These are phyloP conservation scores for Aspergillus sp. DNA, from an alignment of 2,329 filamentous ascomycete species.

Conservation along the genomic window DNA sequence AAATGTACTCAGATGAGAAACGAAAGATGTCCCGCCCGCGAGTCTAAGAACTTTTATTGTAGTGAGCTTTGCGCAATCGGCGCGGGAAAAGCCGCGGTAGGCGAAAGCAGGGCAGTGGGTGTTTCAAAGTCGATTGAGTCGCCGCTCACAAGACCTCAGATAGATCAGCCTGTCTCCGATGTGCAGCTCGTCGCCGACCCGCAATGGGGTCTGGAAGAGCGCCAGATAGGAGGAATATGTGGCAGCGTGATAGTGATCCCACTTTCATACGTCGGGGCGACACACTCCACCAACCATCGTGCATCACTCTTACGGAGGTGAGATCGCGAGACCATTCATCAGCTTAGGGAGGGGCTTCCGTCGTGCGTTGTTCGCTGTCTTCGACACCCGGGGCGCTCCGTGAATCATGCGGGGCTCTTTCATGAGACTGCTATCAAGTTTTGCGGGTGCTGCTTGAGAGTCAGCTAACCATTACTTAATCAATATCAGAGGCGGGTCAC, in stretches of 20 bases:
- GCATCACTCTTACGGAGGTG: slow-evolving; percentile 26
- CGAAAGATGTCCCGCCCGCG: slow-evolving; percentile 2
- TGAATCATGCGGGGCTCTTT: slow-evolving; percentile 88
- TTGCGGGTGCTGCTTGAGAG: slow-evolving; percentile 68
- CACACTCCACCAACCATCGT: slow-evolving; percentile 20
- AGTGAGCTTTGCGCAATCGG: neutral
- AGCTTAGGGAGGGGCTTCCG: slow-evolving; percentile 44
- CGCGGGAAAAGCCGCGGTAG: slow-evolving; percentile 1
- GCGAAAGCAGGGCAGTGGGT: neutral
- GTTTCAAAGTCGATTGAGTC: slow-evolving; percentile 8
- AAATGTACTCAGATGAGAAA: neutral
- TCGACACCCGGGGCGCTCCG: slow-evolving; percentile 68
- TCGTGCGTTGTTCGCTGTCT: slow-evolving; percentile 42
- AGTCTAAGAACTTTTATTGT: slow-evolving; percentile 6
- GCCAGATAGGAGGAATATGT: slow-evolving; percentile 12
- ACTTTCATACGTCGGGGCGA: slow-evolving; percentile 11
- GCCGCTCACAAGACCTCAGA: slow-evolving; percentile 2
- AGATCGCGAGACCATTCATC: slow-evolving; percentile 42
- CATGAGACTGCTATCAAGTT: slow-evolving; percentile 83
- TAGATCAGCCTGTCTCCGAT: neutral
- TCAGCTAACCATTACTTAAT: slow-evolving; percentile 40
- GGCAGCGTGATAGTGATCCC: slow-evolving; percentile 12
- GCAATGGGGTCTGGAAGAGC: slow-evolving; percentile 3
- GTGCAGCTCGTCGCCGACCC: slow-evolving; percentile 2
- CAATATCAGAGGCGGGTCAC: neutral